These are phyloP conservation scores for Dactylellina leptospora DNA, from an alignment of 2,329 filamentous ascomycete genomes.

Conservation along the genomic window DNA sequence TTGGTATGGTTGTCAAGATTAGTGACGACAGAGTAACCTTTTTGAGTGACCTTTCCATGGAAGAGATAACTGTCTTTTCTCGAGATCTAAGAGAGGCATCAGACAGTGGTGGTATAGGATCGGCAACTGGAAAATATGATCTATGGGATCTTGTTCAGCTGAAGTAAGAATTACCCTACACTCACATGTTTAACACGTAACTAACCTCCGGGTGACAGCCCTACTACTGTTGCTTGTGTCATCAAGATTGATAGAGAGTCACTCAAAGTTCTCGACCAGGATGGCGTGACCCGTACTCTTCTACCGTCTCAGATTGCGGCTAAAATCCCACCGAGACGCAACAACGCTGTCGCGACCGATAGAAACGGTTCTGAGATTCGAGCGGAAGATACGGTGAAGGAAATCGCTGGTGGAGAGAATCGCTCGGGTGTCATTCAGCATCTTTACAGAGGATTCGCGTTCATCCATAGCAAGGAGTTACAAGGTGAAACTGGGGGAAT, in stretches of 20 bases:
- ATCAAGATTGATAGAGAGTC: slow-evolving; percentile 96
- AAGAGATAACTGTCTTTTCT: slow-evolving; percentile 96
- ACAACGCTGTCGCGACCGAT: slow-evolving; percentile 84
- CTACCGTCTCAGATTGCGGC: slow-evolving; percentile 92
- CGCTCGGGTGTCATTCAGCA: slow-evolving; percentile 90
- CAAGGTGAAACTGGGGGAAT: slow-evolving; percentile 87
- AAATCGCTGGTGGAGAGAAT: slow-evolving; percentile 79
- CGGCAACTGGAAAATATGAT: slow-evolving; percentile 82
- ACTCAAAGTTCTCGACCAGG: slow-evolving; percentile 87
- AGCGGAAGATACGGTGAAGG: slow-evolving; percentile 89
- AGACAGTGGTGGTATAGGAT: slow-evolving; percentile 85
- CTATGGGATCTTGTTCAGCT: slow-evolving; percentile 94
- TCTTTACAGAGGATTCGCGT: slow-evolving; percentile 91
- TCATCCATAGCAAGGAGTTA: slow-evolving; percentile 79
- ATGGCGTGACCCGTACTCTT: slow-evolving; percentile 80
- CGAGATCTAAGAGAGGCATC: slow-evolving; percentile 93
- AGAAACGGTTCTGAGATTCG: slow-evolving; percentile 92
- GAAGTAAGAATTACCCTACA: slow-evolving; percentile 67
- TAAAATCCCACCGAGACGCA: slow-evolving; percentile 81
- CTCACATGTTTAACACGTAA: slow-evolving; percentile 36
- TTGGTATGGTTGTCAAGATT: slow-evolving; percentile 96
- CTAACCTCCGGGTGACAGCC: slow-evolving; percentile 62
- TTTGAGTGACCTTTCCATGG: slow-evolving; percentile 88
- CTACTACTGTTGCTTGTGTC: slow-evolving; percentile 89
- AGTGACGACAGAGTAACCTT: slow-evolving; percentile 91